phyloP scores from a whole-genome alignment of 257 asterid genomes.

The Gardenia jasminoides region DNA sequence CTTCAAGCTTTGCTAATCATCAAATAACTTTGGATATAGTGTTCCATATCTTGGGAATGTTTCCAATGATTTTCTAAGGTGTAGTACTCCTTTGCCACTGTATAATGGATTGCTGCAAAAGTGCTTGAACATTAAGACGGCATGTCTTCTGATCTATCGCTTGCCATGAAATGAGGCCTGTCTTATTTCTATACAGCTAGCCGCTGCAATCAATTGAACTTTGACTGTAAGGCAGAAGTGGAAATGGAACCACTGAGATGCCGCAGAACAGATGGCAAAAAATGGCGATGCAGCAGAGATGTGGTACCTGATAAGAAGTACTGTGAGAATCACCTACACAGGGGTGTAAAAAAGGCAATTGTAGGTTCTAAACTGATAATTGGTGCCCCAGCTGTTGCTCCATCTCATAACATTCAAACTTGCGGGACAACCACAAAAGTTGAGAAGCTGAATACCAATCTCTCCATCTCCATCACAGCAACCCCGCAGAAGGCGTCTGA shows the following conservation, averaged over 20 bases:
- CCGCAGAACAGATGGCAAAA: constrained; percentile 75
- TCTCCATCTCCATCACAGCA: constrained; percentile 30
- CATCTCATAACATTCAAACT: neutral
- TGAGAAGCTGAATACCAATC: constrained; percentile 45
- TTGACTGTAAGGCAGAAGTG: constrained; percentile 14
- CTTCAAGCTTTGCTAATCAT: neutral
- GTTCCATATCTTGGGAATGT: neutral
- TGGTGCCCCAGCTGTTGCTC: constrained; percentile 7
- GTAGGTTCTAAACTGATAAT: constrained; percentile 21
- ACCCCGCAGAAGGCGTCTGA: constrained; percentile 20
- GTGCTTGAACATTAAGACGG: neutral
- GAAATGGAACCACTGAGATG: constrained; percentile 47
- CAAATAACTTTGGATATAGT: neutral
- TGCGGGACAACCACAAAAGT: constrained; percentile 7
- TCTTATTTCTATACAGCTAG: constrained; percentile 10
- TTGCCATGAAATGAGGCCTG: constrained; percentile 4
- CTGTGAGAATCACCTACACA: constrained; percentile 61
- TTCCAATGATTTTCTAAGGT: neutral
- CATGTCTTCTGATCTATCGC: neutral
- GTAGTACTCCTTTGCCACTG: neutral
- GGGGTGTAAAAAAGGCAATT: constrained; percentile 48
- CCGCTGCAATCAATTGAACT: constrained; percentile 13
- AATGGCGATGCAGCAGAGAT: constrained; percentile 59
- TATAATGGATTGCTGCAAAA: neutral
- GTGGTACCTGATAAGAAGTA: constrained; percentile 47